A percentile compares a stretch with the other conserved stretches of the same genome.
These are phyloP conservation scores for Gastrodia elata DNA, from an alignment of 106 monocot species.

Conservation along the genomic window DNA sequence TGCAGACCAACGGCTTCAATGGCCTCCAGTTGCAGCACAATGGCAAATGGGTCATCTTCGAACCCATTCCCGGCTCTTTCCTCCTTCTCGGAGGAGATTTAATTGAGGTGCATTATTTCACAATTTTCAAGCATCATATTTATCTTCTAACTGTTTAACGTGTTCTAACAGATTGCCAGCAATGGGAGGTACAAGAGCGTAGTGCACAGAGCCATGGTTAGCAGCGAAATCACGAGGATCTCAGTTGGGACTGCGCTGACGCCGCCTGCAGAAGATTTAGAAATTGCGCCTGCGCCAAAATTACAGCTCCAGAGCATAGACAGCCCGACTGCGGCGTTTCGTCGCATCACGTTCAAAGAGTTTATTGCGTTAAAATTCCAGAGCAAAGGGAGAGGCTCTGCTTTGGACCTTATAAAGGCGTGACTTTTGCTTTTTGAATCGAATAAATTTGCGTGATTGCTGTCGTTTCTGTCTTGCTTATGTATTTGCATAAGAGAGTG, in stretches of 20 bases:
- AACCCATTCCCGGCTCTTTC: constrained; percentile 25
- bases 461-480: no score
- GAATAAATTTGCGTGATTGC: neutral
- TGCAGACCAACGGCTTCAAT: constrained; percentile 36
- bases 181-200: constrained; percentile 5
- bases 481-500: no score
- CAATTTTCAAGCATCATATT: neutral
- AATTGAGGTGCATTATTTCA: constrained; percentile 36
- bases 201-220: constrained; percentile 1
- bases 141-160: neutral
- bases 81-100: constrained; percentile 56
- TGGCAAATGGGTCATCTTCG: constrained; percentile 39
- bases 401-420: neutral
- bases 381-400: neutral
- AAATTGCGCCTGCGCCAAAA: neutral
- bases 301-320: neutral
- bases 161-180: neutral
- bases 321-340: neutral
- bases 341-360: constrained; percentile 1
- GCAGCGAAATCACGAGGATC: neutral
- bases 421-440: neutral
- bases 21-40: constrained; percentile 45
- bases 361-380: neutral
- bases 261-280: neutral
- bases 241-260: neutral